Conservation (phyloP, 2,329 filamentous ascomycete genomes). For the Camillea tinctor region DNA sequence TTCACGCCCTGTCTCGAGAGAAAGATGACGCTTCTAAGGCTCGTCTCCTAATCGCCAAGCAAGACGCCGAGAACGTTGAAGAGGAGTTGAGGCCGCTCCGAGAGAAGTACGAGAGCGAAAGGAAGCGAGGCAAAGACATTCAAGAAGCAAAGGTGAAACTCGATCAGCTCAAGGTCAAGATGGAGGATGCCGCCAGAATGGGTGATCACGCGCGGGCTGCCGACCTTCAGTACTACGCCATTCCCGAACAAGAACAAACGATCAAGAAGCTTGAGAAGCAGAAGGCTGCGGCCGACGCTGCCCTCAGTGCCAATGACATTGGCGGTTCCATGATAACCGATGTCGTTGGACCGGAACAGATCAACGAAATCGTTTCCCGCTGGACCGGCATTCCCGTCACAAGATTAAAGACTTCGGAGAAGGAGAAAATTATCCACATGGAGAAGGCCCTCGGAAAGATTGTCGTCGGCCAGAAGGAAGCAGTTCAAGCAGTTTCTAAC, state of each 20-base stretch:
- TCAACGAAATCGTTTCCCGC: constrained; percentile 95
- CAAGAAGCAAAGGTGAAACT: constrained; percentile 95
- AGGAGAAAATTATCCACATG: constrained; percentile 98
- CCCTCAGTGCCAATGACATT: constrained; percentile 50
- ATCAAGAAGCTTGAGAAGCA: constrained; percentile 82
- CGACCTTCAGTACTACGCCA: constrained; percentile 95
- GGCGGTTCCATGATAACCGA: constrained; percentile 82
- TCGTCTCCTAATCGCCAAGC: constrained; percentile 78
- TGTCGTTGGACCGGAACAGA: constrained; percentile 92
- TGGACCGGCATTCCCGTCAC: constrained; percentile 99
- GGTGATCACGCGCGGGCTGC: constrained; percentile 85
- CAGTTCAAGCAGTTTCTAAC: constrained; percentile 89
- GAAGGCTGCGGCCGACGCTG: constrained; percentile 75
- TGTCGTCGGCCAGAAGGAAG: constrained; percentile 92
- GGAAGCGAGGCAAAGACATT: constrained; percentile 84
- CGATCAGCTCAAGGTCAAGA: constrained; percentile 85
- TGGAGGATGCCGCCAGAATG: constrained; percentile 86
- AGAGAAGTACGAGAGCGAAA: constrained; percentile 94
- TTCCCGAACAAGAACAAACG: constrained; percentile 80
- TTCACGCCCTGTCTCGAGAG: constrained; percentile 89
- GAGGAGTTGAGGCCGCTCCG: constrained; percentile 89
- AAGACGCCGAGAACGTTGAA: constrained; percentile 89
- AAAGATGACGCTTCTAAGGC: constrained; percentile 89
- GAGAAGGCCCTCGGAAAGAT: constrained; percentile 80
- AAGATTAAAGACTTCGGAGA: constrained; percentile 89